Evolutionary conservation across 108 stramenopile species (phyloP).

Genomic region (Aurantiochytrium sp.): DNA sequence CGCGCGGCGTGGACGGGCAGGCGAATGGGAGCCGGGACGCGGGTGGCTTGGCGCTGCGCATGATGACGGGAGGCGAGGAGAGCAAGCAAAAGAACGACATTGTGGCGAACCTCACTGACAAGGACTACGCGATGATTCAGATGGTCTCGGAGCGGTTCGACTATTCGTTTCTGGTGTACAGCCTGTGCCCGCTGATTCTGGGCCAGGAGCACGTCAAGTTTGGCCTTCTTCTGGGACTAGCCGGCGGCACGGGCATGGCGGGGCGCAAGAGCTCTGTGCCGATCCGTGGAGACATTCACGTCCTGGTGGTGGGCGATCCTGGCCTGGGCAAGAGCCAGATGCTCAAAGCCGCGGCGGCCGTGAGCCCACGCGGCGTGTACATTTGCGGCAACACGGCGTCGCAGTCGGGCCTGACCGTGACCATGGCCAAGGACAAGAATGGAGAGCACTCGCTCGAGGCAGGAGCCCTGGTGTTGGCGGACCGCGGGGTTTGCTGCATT

Average conservation of each 20-base stretch:
- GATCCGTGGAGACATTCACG: conserved; percentile 41
- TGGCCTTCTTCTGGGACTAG: conserved; percentile 86
- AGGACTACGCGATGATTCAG: conserved; percentile 72
- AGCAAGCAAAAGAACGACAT: neutral
- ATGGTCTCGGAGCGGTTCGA: conserved; percentile 73
- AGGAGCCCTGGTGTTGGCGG: conserved; percentile 90
- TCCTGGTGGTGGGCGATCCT: conserved; percentile 60
- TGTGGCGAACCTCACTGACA: conserved; percentile 70
- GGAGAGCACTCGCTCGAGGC: conserved; percentile 89
- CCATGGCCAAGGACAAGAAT: conserved; percentile 74
- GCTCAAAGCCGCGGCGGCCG: conserved; percentile 78
- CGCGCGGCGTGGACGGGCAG: no score
- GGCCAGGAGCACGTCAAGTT: conserved; percentile 96
- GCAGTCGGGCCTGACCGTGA: conserved; percentile 82
- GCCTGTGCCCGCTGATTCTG: conserved; percentile 88
- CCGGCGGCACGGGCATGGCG: conserved; percentile 72
- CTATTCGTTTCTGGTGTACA: conserved; percentile 82
- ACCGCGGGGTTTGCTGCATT: conserved; percentile 93
- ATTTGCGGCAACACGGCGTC: conserved; percentile 94
- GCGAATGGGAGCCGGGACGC: no score
- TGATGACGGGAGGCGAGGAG: conserved; percentile 44
- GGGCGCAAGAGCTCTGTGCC: neutral
- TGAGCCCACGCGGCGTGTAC: conserved; percentile 89
- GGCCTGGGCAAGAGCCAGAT: conserved; percentile 94
- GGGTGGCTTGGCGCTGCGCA: no score